These are phyloP conservation scores for Volvox carteri DNA, from an alignment of 163 green algal species.

Conservation along the genomic window DNA sequence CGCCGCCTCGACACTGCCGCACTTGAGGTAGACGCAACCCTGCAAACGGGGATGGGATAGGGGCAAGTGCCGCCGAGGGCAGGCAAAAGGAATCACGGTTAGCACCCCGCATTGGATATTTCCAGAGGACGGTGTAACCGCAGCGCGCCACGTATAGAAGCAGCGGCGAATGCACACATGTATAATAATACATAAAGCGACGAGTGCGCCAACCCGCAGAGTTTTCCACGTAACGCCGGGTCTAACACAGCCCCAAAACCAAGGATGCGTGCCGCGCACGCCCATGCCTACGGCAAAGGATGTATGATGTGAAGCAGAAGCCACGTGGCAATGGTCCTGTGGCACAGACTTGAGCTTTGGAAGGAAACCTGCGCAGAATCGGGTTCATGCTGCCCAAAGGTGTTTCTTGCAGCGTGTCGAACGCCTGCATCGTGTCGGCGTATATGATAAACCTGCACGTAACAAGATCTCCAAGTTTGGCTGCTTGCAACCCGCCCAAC, in stretches of 20 bases:
- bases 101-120: too few species aligned
- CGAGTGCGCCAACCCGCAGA: too few species aligned
- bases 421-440: not conserved
- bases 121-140: too few species aligned
- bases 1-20: slow-evolving; percentile 74
- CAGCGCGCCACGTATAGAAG: too few species aligned
- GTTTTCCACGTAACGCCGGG: not conserved
- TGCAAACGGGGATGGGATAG: slow-evolving; percentile 61
- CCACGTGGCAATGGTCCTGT: not conserved
- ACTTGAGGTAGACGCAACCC: slow-evolving; percentile 97
- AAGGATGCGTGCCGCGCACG: not conserved
- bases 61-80: not conserved
- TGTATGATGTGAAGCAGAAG: not conserved
- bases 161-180: too few species aligned
- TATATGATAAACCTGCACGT: slow-evolving; percentile 22
- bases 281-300: slow-evolving; percentile 1
- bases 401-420: not conserved
- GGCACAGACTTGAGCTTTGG: not conserved
- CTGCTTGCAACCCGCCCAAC: not conserved
- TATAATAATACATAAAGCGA: too few species aligned
- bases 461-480: slow-evolving; percentile 1
- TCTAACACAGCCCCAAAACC: not conserved
- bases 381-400: not conserved
- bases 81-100: too few species aligned
- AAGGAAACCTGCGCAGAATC: not conserved